A percentile compares a stretch with the other conserved stretches of the same genome.
Conservation (phyloP, 495 filamentous ascomycete genomes). For the Tuber calosporum region DNA sequence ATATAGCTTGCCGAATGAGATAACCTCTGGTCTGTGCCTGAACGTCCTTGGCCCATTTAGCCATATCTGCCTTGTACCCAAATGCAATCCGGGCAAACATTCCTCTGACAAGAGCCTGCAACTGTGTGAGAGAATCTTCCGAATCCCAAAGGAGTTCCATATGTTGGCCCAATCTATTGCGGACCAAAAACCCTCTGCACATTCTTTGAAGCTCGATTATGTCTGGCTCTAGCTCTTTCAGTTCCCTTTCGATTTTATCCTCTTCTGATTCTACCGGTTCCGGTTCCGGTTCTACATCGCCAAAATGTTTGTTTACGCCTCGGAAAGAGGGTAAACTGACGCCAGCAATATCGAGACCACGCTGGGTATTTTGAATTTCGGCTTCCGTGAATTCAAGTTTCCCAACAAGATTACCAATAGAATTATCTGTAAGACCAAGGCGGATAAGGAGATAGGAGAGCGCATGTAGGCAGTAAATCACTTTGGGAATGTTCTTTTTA, state of each 20-base stretch:
- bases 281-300: constrained; percentile 58
- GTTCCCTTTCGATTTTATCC: constrained; percentile 75
- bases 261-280: constrained; percentile 82
- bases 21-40: constrained; percentile 59
- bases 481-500: constrained; percentile 99
- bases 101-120: constrained; percentile 79
- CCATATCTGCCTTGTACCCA: constrained; percentile 37
- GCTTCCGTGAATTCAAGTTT: constrained; percentile 96
- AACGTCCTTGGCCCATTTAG: constrained; percentile 35
- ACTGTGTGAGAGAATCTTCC: constrained; percentile 66
- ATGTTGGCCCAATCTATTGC: constrained; percentile 66
- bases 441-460: constrained; percentile 91
- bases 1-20: constrained; percentile 59
- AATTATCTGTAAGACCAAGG: constrained; percentile 87
- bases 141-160: constrained; percentile 91
- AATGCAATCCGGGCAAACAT: constrained; percentile 51
- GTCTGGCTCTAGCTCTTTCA: constrained; percentile 62
- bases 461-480: constrained; percentile 97
- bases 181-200: constrained; percentile 69
- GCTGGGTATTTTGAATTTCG: constrained; percentile 93
- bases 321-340: constrained; percentile 95
- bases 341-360: constrained; percentile 89
- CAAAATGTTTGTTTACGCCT: constrained; percentile 92
- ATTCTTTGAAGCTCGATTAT: constrained; percentile 80
- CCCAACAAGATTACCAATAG: constrained; percentile 96